A percentile compares a stretch with the other conserved stretches of the same genome.
Evolutionary conservation across 2,329 filamentous ascomycete genomes (phyloP).

Genomic region (Ophiosphaerella narmari): DNA sequence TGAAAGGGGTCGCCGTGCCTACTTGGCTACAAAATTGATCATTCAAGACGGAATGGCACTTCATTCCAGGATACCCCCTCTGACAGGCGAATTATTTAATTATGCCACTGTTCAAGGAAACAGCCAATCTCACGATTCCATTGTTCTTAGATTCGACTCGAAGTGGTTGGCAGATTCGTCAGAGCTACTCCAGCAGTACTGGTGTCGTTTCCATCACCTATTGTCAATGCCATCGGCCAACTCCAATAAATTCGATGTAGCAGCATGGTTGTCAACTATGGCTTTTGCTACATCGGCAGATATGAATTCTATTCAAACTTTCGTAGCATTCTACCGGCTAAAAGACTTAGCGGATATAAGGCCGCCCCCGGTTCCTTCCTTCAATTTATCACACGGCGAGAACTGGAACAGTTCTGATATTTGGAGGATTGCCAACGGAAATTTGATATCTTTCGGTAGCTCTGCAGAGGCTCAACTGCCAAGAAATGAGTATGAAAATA

Average conservation of each 20-base stretch:
- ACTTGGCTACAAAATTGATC: slow-evolving; percentile 19
- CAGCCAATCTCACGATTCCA: background rate
- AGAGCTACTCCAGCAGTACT: slow-evolving; percentile 11
- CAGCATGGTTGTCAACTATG: slow-evolving; percentile 32
- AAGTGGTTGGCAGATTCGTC: slow-evolving; percentile 23
- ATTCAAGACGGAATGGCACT: slow-evolving; percentile 17
- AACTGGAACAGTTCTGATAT: slow-evolving; percentile 1
- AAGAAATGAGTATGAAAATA: slow-evolving; percentile 13
- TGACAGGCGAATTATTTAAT: slow-evolving; percentile 8
- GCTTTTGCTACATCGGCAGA: slow-evolving; percentile 28
- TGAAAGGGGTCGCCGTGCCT: slow-evolving; percentile 14
- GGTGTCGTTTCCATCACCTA: slow-evolving; percentile 29
- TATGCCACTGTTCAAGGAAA: slow-evolving; percentile 7
- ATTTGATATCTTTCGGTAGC: slow-evolving; percentile 5
- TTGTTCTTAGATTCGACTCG: slow-evolving; percentile 22
- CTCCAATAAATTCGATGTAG: slow-evolving; percentile 24
- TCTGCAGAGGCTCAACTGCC: slow-evolving; percentile 21
- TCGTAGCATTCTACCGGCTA: slow-evolving; percentile 24
- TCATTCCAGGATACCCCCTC: slow-evolving; percentile 6
- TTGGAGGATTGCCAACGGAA: background rate
- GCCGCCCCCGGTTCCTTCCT: slow-evolving; percentile 7
- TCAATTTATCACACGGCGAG: slow-evolving; percentile 17
- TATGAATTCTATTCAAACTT: slow-evolving; percentile 25
- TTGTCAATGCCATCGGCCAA: slow-evolving; percentile 1
- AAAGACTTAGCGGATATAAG: slow-evolving; percentile 7